A percentile compares a stretch with the other conserved stretches of the same genome.
Evolutionary conservation across 75 land plant species (phyloP).

Genomic region (Pinus albicaulis): DNA sequence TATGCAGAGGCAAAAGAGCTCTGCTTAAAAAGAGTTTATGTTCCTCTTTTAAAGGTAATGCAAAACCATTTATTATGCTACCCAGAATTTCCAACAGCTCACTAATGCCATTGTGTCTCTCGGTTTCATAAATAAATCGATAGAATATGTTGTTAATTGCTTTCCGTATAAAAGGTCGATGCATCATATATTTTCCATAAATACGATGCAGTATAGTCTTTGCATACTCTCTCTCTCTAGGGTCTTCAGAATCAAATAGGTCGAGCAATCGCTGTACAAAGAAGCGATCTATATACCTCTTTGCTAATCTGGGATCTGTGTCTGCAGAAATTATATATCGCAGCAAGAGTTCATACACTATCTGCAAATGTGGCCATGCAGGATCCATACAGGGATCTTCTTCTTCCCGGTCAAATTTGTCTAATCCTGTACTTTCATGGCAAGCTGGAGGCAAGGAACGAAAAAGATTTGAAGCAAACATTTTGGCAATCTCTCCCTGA

Average conservation of each 20-base stretch:
- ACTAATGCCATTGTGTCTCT: slow-evolving; percentile 35
- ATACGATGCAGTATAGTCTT: slow-evolving; percentile 47
- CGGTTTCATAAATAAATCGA: slow-evolving; percentile 28
- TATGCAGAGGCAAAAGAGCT: slow-evolving; percentile 26
- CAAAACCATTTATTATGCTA: slow-evolving; percentile 38
- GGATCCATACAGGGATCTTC: slow-evolving; percentile 29
- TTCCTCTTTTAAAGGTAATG: slow-evolving; percentile 30
- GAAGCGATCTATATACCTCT: slow-evolving; percentile 22
- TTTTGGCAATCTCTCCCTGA: slow-evolving; percentile 25
- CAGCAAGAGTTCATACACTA: slow-evolving; percentile 27
- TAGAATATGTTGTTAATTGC: slow-evolving; percentile 47
- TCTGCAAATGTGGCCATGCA: slow-evolving; percentile 33
- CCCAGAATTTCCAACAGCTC: slow-evolving; percentile 34
- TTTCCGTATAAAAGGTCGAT: slow-evolving; percentile 43
- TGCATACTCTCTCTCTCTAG: slow-evolving; percentile 36
- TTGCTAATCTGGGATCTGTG: slow-evolving; percentile 29
- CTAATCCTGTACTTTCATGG: slow-evolving; percentile 10
- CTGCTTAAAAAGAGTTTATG: slow-evolving; percentile 19
- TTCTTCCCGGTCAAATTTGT: slow-evolving; percentile 26
- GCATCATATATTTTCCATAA: slow-evolving; percentile 35
- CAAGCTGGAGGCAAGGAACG: slow-evolving; percentile 21
- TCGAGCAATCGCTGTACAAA: slow-evolving; percentile 27
- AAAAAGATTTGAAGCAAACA: slow-evolving; percentile 26
- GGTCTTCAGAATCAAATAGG: slow-evolving; percentile 41
- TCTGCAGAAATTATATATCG: slow-evolving; percentile 19